These are phyloP conservation scores for Pythium myriotylum DNA, from an alignment of 352 stramenopile species.

Conservation along the genomic window DNA sequence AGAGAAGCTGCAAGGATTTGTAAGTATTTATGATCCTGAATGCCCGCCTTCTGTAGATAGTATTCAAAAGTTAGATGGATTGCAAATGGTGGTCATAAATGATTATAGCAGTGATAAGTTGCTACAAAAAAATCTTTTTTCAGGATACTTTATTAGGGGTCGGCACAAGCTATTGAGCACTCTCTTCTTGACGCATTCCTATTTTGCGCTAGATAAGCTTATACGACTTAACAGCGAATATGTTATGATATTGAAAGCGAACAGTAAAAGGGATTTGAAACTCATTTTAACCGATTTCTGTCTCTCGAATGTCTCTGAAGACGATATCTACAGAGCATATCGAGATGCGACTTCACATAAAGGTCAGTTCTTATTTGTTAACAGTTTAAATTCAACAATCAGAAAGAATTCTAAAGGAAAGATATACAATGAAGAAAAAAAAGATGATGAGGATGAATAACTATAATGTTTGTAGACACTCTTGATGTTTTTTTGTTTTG, in stretches of 20 bases:
- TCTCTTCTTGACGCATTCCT: conserved; percentile 26
- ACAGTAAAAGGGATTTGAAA: conserved; percentile 30
- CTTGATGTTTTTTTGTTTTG: background rate
- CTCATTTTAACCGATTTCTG: conserved; percentile 34
- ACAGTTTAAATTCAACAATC: conserved; percentile 10
- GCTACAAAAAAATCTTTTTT: conserved; percentile 36
- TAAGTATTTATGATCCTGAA: conserved; percentile 25
- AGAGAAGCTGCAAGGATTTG: conserved; percentile 29
- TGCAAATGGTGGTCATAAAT: conserved; percentile 32
- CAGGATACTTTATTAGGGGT: conserved; percentile 31
- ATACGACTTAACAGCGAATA: conserved; percentile 31
- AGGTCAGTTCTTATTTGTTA: conserved; percentile 21
- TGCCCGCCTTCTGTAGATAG: conserved; percentile 21
- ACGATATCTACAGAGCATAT: conserved; percentile 24
- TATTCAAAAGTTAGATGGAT: conserved; percentile 22
- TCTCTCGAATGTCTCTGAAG: conserved; percentile 10
- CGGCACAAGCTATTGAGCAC: conserved; percentile 26
- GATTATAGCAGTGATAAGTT: conserved; percentile 30
- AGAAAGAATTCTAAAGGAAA: conserved; percentile 4
- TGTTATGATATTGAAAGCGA: conserved; percentile 30
- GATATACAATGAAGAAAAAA: conserved; percentile 5
- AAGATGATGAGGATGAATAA: too few species aligned
- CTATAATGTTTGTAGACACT: too few species aligned
- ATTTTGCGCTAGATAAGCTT: conserved; percentile 35
- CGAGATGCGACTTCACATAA: conserved; percentile 24